Conservation (phyloP, 2,329 filamentous ascomycete species). For the Beauveria medogensis region DNA sequence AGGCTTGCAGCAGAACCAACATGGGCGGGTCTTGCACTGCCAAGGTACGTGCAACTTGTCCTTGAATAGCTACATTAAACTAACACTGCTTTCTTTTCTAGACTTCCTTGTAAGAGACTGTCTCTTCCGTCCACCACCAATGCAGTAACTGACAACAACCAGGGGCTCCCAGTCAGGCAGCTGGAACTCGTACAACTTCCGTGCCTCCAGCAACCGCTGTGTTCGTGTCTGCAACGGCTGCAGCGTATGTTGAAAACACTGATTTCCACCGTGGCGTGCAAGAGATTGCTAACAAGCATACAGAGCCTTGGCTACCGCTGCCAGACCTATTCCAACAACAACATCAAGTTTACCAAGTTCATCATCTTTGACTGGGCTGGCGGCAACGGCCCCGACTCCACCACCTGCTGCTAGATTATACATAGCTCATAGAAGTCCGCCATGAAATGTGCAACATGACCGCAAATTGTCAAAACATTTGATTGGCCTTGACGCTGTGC, state of each 20-base stretch:
- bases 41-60: not conserved
- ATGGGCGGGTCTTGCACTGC: conserved; percentile 8
- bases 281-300: not conserved
- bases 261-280: no score
- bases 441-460: no score
- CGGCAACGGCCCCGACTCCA: conserved; percentile 10
- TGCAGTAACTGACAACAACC: not conserved
- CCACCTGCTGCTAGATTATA: conserved; percentile 9
- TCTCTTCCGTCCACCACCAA: not conserved
- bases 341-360: conserved; percentile 12
- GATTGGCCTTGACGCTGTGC: not conserved
- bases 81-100: not conserved
- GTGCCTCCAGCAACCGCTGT: conserved; percentile 10
- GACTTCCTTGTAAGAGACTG: conserved; percentile 2
- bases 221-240: conserved; percentile 12
- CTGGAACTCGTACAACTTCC: conserved; percentile 12
- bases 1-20: conserved; percentile 8
- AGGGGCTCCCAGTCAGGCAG: conserved; percentile 8
- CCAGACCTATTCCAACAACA: conserved; percentile 12
- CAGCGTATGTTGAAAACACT: not conserved
- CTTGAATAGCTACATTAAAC: not conserved
- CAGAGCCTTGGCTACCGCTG: conserved; percentile 5
- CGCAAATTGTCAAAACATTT: not conserved
- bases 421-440: not conserved
- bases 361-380: conserved; percentile 14